Base-by-base conservation (phyloP, 306 rosid species). In the Acacia crassicarpa region DNA sequence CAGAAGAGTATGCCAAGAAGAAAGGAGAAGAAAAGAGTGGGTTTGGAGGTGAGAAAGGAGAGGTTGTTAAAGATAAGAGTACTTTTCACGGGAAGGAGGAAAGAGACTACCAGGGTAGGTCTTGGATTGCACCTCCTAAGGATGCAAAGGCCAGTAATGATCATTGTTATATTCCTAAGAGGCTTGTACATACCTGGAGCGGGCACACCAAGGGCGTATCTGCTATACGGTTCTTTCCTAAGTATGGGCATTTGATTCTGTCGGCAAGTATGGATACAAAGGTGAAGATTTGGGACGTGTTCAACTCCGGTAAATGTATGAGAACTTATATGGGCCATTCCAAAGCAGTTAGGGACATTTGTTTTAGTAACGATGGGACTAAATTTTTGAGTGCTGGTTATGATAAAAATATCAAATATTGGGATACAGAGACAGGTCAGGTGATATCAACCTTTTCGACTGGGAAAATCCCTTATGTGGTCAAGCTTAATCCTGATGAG, bases 351-450 rank as follows among this genome's bases (percentile, higher is more conserved):
- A 80, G 99, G 73, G 98, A 96, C 82, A 91, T 96, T 82, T 96
- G 97, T 78, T 96, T 96, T 33, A 91, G 89, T 70, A 96, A 96
- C 69, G 98, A 96, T 45, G 99, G 98, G 51, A 75, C 90, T 8
- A 96, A 90, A 89, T 96, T 96, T 75, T 72, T 96, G 88, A 91
- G 94, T 80, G 98, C 97, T 38, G 93, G 97, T 10, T 96, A 93
- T 88, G 99, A 96, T 81, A 96, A 92, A 86, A 94, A 96, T 88
- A 96, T 96, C 16, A 96, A 96, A 91, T 96, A 96, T 74, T 96
- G 99, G 98, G 99, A 96, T 76, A 96, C 98, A 1, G 98, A 96
- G 69, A 96, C 98, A 0, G 99, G 99, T 76, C 99, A 95, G 84
- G 98, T 95, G 43, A 93, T 95, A 80, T 93, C 99, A 0, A 90